Evolutionary conservation across 2,329 filamentous ascomycete genomes (phyloP), one percentile per base, ranked within the genome.

Genomic region (Epichloe glyceriae): DNA sequence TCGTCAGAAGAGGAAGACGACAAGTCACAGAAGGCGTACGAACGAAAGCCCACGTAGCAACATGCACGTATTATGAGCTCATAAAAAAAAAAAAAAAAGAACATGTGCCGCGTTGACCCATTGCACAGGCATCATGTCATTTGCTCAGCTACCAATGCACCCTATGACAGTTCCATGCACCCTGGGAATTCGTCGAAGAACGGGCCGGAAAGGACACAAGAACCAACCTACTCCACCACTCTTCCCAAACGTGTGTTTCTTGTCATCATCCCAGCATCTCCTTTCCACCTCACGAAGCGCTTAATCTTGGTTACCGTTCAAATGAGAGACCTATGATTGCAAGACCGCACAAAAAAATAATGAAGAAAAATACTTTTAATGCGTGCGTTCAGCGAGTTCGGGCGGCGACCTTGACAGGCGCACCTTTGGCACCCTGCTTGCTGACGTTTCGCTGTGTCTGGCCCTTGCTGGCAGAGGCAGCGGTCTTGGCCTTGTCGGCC

Each of bases 381-480:
- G n/a, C 12, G 19, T 30, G n/a, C 12, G 19, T 56, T 67, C 68
- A 95, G 76, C 89, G 89, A 76, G 80, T 85, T 69, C 84, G 90
- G 70, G 87, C 83, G 70, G 85, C 79, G 64, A 88, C 83, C 86
- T 96, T 96, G 69, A 77, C 73, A 64, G 80, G 82, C 62, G 89
- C 82, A 67, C 93, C 93, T 83, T 95, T 95, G 61, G 88, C 85
- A 67, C 88, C 89, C 82, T 95, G 88, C 87, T 98, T 98, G 83
- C 88, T 90, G 72, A 85, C 78, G 71, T 95, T 87, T 73, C 86
- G 83, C 66, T 74, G 72, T 61, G 80, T 78, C 77, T 89, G 81
- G 68, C 88, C 90, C 76, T 87, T 85, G 70, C 83, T 75, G 61
- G 83, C 80, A 56, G 62, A 65, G 62, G 85, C 80, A 60, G 90